Evolutionary conservation across 2,329 filamentous ascomycete genomes (phyloP).

Genomic region (Diplodia corticola): DNA sequence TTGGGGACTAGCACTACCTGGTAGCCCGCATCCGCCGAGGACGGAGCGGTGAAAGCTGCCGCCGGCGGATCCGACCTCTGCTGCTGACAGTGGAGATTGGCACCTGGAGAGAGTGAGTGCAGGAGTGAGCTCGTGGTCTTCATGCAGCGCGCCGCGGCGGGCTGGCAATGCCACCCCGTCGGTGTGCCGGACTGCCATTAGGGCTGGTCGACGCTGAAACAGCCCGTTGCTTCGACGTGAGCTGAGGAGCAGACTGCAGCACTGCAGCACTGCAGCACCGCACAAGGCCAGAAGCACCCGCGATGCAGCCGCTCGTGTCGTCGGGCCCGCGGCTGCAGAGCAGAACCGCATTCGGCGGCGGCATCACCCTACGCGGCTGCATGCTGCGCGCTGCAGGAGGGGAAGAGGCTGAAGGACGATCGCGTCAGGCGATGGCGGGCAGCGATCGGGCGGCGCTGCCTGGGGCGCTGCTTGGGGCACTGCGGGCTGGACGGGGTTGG

Average conservation of each 20-base stretch:
- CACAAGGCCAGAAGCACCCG: not conserved
- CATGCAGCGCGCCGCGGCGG: constrained; percentile 3
- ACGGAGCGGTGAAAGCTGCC: constrained; percentile 2
- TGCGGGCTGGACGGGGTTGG: not conserved
- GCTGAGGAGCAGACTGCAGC: not conserved
- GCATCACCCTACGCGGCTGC: not conserved
- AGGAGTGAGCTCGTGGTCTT: not conserved
- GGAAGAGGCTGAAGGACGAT: constrained; percentile 8
- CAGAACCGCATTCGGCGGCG: constrained; percentile 2
- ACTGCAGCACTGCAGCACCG: too few species aligned
- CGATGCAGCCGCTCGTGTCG: not conserved
- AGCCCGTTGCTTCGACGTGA: constrained; percentile 8
- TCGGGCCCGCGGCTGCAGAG: constrained; percentile 1
- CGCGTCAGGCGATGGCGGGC: constrained; percentile 11
- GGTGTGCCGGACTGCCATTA: constrained; percentile 9
- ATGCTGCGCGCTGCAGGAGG: constrained; percentile 16
- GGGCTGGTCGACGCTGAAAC: constrained; percentile 14
- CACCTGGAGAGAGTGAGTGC: not conserved
- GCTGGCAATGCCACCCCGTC: constrained; percentile 6
- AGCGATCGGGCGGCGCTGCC: not conserved
- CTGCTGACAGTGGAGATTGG: not conserved
- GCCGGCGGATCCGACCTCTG: not conserved
- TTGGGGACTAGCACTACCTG: not conserved
- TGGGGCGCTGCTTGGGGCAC: too few species aligned
- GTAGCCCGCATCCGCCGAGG: not conserved